Conservation (phyloP, 371 early-diverging fungal species). For the Mortierella sp. region DNA sequence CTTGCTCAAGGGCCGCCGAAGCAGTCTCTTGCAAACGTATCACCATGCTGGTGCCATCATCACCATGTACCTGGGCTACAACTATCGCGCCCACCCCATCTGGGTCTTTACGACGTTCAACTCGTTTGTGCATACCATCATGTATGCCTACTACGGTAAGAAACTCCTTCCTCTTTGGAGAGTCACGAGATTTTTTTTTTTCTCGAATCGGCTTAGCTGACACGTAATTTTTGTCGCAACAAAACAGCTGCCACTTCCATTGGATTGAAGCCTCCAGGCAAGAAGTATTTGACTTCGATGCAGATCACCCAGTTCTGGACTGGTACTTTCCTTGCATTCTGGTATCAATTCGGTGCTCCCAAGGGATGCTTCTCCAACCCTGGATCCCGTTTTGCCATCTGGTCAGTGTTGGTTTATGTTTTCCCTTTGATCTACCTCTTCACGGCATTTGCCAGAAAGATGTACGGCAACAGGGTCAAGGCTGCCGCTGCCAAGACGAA, state of each 20-base stretch:
- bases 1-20: slow-evolving; percentile 81
- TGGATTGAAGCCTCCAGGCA: slow-evolving; percentile 83
- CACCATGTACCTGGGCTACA: slow-evolving; percentile 77
- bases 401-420: slow-evolving; percentile 76
- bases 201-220: no score
- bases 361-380: slow-evolving; percentile 68
- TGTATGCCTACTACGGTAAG: slow-evolving; percentile 85
- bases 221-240: no score
- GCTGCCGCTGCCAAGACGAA: slow-evolving; percentile 14
- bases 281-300: slow-evolving; percentile 84
- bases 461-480: slow-evolving; percentile 59
- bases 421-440: slow-evolving; percentile 86
- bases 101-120: slow-evolving; percentile 91
- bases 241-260: slow-evolving; percentile 78
- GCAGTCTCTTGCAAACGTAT: slow-evolving; percentile 86
- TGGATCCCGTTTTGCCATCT: slow-evolving; percentile 73
- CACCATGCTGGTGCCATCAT: slow-evolving; percentile 94
- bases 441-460: slow-evolving; percentile 76
- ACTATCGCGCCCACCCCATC: slow-evolving; percentile 79
- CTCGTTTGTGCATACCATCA: slow-evolving; percentile 92
- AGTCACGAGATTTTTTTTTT: background rate
- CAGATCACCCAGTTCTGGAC: slow-evolving; percentile 91
- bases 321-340: slow-evolving; percentile 73
- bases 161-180: background rate
- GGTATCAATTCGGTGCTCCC: slow-evolving; percentile 72